phyloP scores from a whole-genome alignment of 192 early-diverging fungal genomes.

The Neocallimastix lanati region DNA sequence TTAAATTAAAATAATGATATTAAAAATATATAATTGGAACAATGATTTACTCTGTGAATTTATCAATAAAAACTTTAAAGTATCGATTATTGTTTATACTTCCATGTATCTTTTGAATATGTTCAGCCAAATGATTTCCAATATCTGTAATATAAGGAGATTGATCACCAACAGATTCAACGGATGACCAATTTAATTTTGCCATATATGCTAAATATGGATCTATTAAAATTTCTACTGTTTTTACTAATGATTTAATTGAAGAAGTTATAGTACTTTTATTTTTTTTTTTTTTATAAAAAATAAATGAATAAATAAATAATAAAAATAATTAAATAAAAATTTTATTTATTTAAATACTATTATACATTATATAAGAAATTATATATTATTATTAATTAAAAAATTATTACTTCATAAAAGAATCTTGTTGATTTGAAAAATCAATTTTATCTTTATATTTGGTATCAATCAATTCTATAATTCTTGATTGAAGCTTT shows the following conservation, averaged over 20 bases:
- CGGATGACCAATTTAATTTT: conserved; percentile 54
- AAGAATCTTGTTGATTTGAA: conserved; percentile 49
- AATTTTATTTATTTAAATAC: no score
- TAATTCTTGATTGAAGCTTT: conserved; percentile 80
- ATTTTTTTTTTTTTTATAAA: no score
- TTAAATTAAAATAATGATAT: no score
- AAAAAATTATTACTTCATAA: conserved; percentile 37
- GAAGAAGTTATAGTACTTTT: conserved; percentile 41
- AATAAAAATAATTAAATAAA: no score
- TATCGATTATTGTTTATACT: conserved; percentile 53
- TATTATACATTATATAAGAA: no score
- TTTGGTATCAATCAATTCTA: conserved; percentile 54
- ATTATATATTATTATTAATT: no score
- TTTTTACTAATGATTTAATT: conserved; percentile 47
- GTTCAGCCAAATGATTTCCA: conserved; percentile 28
- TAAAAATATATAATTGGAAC: no score
- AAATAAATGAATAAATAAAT: no score
- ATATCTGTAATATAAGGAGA: conserved; percentile 62
- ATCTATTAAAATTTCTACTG: conserved; percentile 47
- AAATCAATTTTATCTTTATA: conserved; percentile 55
- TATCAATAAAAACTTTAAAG: conserved; percentile 78
- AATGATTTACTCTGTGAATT: conserved; percentile 62
- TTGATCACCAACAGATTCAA: conserved; percentile 87
- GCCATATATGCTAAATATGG: conserved; percentile 52
- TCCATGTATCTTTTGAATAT: conserved; percentile 34